Base-by-base conservation (phyloP, 1,284 basidiomycete species). In the Amylostereum areolatum region DNA sequence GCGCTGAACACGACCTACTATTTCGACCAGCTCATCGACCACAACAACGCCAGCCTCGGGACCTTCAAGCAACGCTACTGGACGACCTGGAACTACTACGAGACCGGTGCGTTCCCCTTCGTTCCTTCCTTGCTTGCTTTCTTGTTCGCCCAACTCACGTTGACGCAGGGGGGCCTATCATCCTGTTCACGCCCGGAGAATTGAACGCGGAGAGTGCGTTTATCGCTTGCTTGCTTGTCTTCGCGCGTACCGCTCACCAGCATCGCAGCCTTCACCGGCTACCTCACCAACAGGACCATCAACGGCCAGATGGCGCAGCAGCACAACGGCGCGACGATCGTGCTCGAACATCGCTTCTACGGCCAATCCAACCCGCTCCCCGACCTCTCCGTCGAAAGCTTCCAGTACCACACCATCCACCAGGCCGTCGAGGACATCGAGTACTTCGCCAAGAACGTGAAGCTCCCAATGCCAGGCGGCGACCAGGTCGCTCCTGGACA, bases 31-130 rank as follows among this genome's bases (percentile, higher is more conserved):
- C 67, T 87, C 53, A 83, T 87, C 48, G 85, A 89, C 65, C 86
- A 88, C 62, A 78, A 69, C 50, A 73, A 85, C 49, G 80, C 83
- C 6, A 68, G 68, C n/a, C 66, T 78, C n/a, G 86, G 85, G n/a
- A 89, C 84, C 5, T 89, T 89, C 65, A 71, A 80, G 62, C 86
- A 89, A 63, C 74, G 85, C 34, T 89, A 74, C 65, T 86, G 81
- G 81, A 73, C 77, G 55, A 77, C 78, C 35, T 81, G 69, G 61
- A 78, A 84, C 60, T 82, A 71, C 58, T 86, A 84, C 57, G 69
- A 80, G 58, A 52, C 64, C 41, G 80, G 80, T 79, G 50, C 34
- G 51, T 53, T 28, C 12, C n/a, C n/a, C n/a, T n/a, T n/a, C n/a
- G n/a, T n/a, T n/a, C n/a, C n/a, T n/a, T n/a, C n/a, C n/a, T n/a